Evolutionary conservation across 2,329 filamentous ascomycete species (phyloP), one percentile per base, ranked within the genome.

Genomic region (Thelonectria blattea): DNA sequence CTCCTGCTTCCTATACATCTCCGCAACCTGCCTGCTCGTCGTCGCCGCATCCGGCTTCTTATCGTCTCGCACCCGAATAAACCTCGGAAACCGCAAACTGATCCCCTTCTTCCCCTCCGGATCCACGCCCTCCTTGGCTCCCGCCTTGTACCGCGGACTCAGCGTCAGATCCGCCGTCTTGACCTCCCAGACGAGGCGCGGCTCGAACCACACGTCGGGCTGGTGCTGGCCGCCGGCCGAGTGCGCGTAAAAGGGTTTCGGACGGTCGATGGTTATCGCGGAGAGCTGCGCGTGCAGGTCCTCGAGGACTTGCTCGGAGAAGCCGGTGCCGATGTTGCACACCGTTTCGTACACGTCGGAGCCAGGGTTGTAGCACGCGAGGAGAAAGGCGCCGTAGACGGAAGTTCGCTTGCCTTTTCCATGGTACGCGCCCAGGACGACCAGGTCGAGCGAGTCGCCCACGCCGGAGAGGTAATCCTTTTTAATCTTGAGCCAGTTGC

Each of bases 401-500:
- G 91, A 94, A 0, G 95, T 97, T 61, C 95, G 92, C 80, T 98
- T 99, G 68, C 95, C 95, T 73, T 91, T 93, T 71, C 95, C 95
- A 76, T 91, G 87, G 80, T 99, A 99, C 14, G 94, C 95, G 27
- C 95, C 95, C 0, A 99, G 81, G 1, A 99, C 95, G 34, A 99
- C 95, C 3, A 99, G 89, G 72, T 99, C 95, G 20, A 99, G 89
- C 2, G 93, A 97, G 78, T 99, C 95, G 52, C 95, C 95, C 2
- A 97, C 88, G 53, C 94, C 94, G 6, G 91, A 85, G 57, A 99
- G 91, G 75, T 99, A 99, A 73, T 99, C 95, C 74, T 99, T 99
- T 78, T 99, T 99, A 78, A 98, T 91, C 89, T 99, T 99, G 66
- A 99, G 90, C 95, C 95, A 99, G 73, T 99, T 99, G 61, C 95